Evolutionary conservation across 202 grass and related monocot genomes (phyloP), one percentile per base, ranked within the genome.

Genomic region (Dendrocalamus latiflorus): DNA sequence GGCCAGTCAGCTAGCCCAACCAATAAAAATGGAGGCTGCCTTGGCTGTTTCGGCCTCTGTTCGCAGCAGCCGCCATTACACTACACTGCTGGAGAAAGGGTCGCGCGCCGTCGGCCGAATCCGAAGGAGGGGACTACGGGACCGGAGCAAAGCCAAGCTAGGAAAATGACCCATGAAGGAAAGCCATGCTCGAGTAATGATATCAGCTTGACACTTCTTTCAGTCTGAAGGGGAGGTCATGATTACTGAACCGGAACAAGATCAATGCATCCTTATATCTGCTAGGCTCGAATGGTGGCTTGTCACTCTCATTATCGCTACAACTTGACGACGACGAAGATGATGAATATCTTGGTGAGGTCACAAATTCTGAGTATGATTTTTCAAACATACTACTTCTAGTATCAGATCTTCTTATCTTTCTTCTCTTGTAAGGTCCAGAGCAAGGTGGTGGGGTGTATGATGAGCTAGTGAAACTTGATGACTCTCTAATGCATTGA

Each of bases 141-240:
- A 33, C 33, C 33, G 33, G 33, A 33, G 33, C 33, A 33, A 33
- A 33, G 33, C 4, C 33, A 33, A 33, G 33, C 33, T 33, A 33
- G 33, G 30, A 99, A 95, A 66, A 96, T 94, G 53, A 99, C 93
- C 96, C 96, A 99, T 36, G 91, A 92, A 78, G 96, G 96, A 87
- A 99, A 91, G 14, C 96, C 96, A 79, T 93, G 94, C 75, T 99
- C 96, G 44, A 99, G 88, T 41, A 95, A 83, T 15, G 96, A 94
- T 86, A 99, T 85, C 16, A 99, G 89, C 84, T 89, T 95, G 50
- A 96, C 87, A 89, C 84, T 65, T 95, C 85, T 78, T 92, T 90
- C 64, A 99, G 65, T 81, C 87, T 92, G 82, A 92, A 94, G 2
- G 93, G 91, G 44, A 99, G 85, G 49, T 93, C 87, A 75, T 86